Evolutionary conservation across 179 eudicot genomes (phyloP).

Genomic region (Sideroxylon spinosum): DNA sequence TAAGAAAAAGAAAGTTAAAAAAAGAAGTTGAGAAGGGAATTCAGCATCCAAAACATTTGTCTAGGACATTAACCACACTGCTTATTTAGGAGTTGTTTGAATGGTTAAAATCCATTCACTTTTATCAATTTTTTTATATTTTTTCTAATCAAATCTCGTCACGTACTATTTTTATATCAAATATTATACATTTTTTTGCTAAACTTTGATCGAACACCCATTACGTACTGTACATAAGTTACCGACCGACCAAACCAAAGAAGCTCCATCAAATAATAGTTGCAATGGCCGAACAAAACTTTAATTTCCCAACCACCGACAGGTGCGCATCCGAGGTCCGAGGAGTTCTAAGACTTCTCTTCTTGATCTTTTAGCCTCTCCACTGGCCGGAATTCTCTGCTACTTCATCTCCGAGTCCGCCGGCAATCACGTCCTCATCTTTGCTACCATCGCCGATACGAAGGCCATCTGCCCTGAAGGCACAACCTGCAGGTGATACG

Average conservation of each 20-base stretch:
- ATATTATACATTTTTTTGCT: no score
- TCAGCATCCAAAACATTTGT: neutral
- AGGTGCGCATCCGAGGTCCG: constrained; percentile 31
- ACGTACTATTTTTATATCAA: no score
- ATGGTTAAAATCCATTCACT: no score
- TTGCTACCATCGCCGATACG: constrained; percentile 29
- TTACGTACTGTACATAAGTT: neutral
- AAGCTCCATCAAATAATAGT: neutral
- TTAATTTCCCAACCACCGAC: constrained; percentile 21
- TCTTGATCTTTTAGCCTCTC: constrained; percentile 32
- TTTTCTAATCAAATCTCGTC: no score
- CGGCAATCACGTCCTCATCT: constrained; percentile 30
- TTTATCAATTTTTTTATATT: no score
- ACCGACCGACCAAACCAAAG: neutral
- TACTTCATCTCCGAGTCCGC: constrained; percentile 30
- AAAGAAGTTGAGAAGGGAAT: no score
- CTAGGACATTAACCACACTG: neutral
- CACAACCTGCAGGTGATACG: constrained; percentile 20
- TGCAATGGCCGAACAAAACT: constrained; percentile 14
- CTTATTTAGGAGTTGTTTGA: no score
- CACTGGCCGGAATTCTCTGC: constrained; percentile 28
- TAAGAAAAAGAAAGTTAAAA: no score
- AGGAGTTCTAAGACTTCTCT: constrained; percentile 31
- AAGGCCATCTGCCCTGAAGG: constrained; percentile 22
- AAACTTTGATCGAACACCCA: no score